Conservation (phyloP, 2,329 filamentous ascomycete genomes). For the Pseudogymnoascus sp. region DNA sequence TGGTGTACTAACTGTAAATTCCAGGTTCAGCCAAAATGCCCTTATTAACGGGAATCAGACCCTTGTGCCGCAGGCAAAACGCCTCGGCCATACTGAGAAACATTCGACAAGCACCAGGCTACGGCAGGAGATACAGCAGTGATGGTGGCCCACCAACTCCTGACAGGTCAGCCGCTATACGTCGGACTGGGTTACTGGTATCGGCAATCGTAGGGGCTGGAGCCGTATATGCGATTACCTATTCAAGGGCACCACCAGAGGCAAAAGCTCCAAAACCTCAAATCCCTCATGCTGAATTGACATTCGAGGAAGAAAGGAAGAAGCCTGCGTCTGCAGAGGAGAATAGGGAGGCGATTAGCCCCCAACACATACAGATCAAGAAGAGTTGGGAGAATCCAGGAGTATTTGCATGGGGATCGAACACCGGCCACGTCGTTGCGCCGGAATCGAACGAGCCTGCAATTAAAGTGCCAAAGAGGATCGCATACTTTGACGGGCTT, state of each 20-base stretch:
- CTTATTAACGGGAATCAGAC: slow-evolving; percentile 4
- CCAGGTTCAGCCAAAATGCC: neutral
- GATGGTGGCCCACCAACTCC: neutral
- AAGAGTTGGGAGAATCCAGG: slow-evolving; percentile 74
- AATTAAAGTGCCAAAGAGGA: slow-evolving; percentile 71
- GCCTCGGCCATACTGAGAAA: neutral
- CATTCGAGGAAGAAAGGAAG: slow-evolving; percentile 58
- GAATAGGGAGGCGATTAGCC: slow-evolving; percentile 66
- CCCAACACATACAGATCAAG: slow-evolving; percentile 81
- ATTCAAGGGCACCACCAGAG: slow-evolving; percentile 21
- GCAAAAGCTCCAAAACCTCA: slow-evolving; percentile 19
- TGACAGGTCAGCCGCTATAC: slow-evolving; percentile 1
- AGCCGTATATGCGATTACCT: slow-evolving; percentile 19
- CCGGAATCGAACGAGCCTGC: slow-evolving; percentile 68
- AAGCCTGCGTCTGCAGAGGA: slow-evolving; percentile 57
- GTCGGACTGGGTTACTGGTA: slow-evolving; percentile 17
- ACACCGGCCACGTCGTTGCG: slow-evolving; percentile 74
- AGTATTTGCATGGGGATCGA: slow-evolving; percentile 90
- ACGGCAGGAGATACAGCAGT: neutral
- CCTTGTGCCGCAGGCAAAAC: neutral
- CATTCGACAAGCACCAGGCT: slow-evolving; percentile 3
- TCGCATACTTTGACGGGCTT: slow-evolving; percentile 75
- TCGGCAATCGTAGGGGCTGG: slow-evolving; percentile 20
- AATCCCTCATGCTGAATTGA: slow-evolving; percentile 40
- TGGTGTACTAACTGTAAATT: neutral